Percentiles rank a stretch among this genome's conserved stretches.
phyloP scores from a whole-genome alignment of 1,284 basidiomycete genomes.

The Sporisorium exsertum region DNA sequence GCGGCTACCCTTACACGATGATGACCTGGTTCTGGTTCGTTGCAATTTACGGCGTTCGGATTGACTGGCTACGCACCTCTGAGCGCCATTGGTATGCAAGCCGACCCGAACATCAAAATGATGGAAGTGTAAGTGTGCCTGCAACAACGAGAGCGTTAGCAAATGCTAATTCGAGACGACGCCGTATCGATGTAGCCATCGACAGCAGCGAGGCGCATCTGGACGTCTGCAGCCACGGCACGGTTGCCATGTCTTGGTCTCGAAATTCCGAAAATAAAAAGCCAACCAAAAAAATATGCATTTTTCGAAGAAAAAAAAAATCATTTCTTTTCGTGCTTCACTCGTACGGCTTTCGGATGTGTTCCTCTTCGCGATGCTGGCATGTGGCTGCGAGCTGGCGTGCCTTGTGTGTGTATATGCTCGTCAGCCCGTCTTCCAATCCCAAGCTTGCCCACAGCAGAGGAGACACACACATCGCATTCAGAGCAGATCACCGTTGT shows the following conservation, averaged over 20 bases:
- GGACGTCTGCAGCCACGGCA: too few species aligned
- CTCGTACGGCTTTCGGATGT: too few species aligned
- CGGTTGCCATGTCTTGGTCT: too few species aligned
- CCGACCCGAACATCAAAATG: neutral
- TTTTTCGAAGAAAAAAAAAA: too few species aligned
- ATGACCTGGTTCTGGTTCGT: neutral
- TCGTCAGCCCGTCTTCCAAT: neutral
- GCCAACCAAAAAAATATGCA: too few species aligned
- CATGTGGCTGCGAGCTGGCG: neutral
- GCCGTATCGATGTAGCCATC: neutral
- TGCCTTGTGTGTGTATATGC: neutral
- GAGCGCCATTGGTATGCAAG: neutral
- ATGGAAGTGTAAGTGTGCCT: constrained; percentile 2
- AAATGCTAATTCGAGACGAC: constrained; percentile 3
- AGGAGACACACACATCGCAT: neutral
- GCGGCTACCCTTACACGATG: neutral
- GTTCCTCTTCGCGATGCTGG: too few species aligned
- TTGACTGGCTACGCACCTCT: constrained; percentile 1
- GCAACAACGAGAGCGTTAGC: constrained; percentile 2
- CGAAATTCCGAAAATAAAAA: too few species aligned
- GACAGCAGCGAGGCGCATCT: neutral
- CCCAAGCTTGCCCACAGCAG: neutral
- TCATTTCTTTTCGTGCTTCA: too few species aligned
- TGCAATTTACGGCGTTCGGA: neutral
- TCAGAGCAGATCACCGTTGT: neutral